Conservation (phyloP, 2,329 filamentous ascomycete genomes). For the Aureobasidium subglaciale region DNA sequence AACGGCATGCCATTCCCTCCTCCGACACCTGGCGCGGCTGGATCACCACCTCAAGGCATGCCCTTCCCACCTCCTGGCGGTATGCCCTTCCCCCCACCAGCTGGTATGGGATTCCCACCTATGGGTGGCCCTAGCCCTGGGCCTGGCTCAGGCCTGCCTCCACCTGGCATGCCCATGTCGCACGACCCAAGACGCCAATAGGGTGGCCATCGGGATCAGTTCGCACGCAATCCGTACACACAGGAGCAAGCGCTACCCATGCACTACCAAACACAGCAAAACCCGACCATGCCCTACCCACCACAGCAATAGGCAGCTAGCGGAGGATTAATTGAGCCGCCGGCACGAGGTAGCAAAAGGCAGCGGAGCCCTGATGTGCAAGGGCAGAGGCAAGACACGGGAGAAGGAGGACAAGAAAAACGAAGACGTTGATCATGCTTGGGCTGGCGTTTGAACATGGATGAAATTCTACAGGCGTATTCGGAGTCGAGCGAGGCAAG, state of each 20-base stretch:
- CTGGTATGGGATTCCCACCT: slow-evolving; percentile 25
- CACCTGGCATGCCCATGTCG: slow-evolving; percentile 12
- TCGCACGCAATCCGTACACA: neutral
- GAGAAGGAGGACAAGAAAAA: neutral
- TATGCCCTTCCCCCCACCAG: slow-evolving; percentile 22
- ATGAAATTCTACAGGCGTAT: neutral
- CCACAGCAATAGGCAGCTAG: neutral
- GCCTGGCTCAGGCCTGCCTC: slow-evolving; percentile 15
- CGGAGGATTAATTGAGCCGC: too few species aligned
- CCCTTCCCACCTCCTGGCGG: slow-evolving; percentile 23
- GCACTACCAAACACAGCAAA: too few species aligned
- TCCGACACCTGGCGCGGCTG: slow-evolving; percentile 19
- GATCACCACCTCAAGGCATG: slow-evolving; percentile 24
- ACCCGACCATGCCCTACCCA: neutral
- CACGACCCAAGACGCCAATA: slow-evolving; percentile 15
- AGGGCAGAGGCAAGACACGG: neutral
- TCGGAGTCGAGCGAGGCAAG: neutral
- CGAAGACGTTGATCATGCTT: neutral
- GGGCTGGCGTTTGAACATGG: neutral
- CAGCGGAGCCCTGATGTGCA: neutral
- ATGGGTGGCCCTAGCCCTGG: slow-evolving; percentile 21
- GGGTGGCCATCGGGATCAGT: neutral
- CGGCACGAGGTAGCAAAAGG: neutral
- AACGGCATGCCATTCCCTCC: slow-evolving; percentile 19
- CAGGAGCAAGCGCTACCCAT: neutral